Percentiles rank a stretch among this genome's conserved stretches.
Evolutionary conservation across 768 basidiomycete species (phyloP).

Genomic region (Trametes cingulata): DNA sequence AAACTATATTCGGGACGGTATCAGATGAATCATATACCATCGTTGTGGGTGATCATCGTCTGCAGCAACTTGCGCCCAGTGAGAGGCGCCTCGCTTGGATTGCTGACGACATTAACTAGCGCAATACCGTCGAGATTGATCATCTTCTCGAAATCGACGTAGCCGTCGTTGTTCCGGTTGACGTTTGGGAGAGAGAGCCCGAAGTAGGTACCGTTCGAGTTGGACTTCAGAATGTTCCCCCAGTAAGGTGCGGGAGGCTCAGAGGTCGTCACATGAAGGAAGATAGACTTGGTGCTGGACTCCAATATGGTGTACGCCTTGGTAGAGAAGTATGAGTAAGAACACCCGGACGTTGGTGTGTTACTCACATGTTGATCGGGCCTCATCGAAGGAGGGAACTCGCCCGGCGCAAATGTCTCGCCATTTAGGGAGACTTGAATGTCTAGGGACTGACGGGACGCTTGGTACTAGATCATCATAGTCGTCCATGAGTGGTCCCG

Average conservation of each 20-base stretch:
- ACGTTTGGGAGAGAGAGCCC: conserved; percentile 83
- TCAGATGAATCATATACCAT: conserved; percentile 51
- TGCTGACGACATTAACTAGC: conserved; percentile 85
- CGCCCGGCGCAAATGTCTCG: conserved; percentile 75
- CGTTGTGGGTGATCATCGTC: conserved; percentile 93
- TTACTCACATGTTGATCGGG: conserved; percentile 82
- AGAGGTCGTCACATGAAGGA: conserved; percentile 95
- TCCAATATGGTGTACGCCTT: conserved; percentile 94
- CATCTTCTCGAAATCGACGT: conserved; percentile 98
- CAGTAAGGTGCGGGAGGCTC: conserved; percentile 71
- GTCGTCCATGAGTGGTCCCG: background rate
- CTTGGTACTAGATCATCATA: conserved; percentile 46
- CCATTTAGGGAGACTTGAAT: conserved; percentile 95
- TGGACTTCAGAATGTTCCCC: conserved; percentile 93
- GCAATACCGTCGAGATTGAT: conserved; percentile 95
- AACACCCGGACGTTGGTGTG: background rate
- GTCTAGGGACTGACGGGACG: conserved; percentile 60
- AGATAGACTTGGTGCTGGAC: conserved; percentile 89
- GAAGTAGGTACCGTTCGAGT: conserved; percentile 98
- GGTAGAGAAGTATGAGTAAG: background rate
- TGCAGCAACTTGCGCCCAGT: conserved; percentile 75
- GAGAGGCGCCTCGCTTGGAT: conserved; percentile 72
- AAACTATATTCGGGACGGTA: background rate
- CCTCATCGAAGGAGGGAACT: conserved; percentile 89
- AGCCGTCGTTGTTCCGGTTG: conserved; percentile 86